Percentiles rank a stretch among this genome's conserved stretches.
These are phyloP conservation scores for Colletotrichum sp. DNA, from an alignment of 2,329 filamentous ascomycete species.

Conservation along the genomic window DNA sequence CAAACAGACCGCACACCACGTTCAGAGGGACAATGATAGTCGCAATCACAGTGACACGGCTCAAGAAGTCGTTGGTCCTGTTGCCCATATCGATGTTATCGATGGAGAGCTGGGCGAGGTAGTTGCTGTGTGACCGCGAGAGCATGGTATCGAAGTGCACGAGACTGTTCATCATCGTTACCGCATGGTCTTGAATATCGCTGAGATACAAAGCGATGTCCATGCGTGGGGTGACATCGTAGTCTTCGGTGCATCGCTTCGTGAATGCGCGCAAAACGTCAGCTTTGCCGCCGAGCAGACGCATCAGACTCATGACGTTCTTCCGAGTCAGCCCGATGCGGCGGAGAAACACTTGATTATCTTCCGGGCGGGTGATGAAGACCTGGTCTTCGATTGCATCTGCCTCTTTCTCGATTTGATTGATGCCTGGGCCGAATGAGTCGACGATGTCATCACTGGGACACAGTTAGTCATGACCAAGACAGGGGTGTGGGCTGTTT, in stretches of 20 bases:
- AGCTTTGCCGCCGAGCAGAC: constrained; percentile 91
- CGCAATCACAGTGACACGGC: constrained; percentile 93
- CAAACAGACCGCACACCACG: constrained; percentile 83
- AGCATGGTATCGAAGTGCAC: constrained; percentile 98
- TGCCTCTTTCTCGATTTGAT: constrained; percentile 83
- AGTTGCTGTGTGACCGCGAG: constrained; percentile 91
- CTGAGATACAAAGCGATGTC: constrained; percentile 96
- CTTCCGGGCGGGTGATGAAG: constrained; percentile 88
- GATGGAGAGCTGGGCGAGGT: constrained; percentile 91
- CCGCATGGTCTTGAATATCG: constrained; percentile 98
- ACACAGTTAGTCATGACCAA: neutral
- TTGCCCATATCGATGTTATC: constrained; percentile 90
- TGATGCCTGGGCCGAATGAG: constrained; percentile 89
- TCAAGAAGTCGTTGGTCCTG: constrained; percentile 84
- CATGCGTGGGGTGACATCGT: constrained; percentile 91
- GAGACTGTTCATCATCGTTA: constrained; percentile 98
- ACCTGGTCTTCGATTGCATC: constrained; percentile 95
- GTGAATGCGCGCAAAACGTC: constrained; percentile 97
- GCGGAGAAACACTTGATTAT: constrained; percentile 87
- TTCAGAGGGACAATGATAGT: constrained; percentile 96
- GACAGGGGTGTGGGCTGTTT: no score
- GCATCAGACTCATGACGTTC: constrained; percentile 91
- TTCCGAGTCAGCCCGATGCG: constrained; percentile 90
- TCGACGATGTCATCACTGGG: constrained; percentile 92
- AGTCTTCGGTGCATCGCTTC: constrained; percentile 98